Percentiles rank a stretch among this genome's conserved stretches.
Evolutionary conservation across 2,329 filamentous ascomycete genomes (phyloP).

Genomic region (Botrytis byssoidea): DNA sequence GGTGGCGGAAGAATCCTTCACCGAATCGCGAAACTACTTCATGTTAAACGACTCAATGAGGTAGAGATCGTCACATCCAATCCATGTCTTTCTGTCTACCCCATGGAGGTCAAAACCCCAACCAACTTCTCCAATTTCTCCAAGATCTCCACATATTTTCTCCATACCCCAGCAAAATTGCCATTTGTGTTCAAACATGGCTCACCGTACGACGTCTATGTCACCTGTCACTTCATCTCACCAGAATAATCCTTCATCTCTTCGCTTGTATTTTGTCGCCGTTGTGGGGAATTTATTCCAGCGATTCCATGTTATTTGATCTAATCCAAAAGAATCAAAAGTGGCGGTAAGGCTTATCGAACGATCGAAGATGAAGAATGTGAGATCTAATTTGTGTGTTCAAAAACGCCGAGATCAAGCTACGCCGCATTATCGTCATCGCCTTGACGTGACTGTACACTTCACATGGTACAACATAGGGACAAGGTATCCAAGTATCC

Average conservation of each 20-base stretch:
- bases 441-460: not conserved
- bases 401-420: not conserved
- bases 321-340: not conserved
- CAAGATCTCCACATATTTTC: not conserved
- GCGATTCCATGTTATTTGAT: not conserved
- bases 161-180: not conserved
- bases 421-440: not conserved
- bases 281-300: not conserved
- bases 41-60: not conserved
- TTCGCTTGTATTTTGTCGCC: not conserved
- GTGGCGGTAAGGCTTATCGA: not conserved
- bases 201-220: not conserved
- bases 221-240: not conserved
- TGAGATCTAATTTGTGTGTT: no score
- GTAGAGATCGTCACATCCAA: not conserved
- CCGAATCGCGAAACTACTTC: not conserved
- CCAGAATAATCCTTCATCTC: not conserved
- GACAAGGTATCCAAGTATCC: not conserved
- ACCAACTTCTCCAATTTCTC: not conserved
- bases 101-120: not conserved
- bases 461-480: not conserved
- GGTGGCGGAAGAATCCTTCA: not conserved
- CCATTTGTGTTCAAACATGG: not conserved
- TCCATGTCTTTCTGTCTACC: not conserved
- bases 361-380: not conserved